These are phyloP conservation scores for Aspergillus glaucus DNA, from an alignment of 2,329 filamentous ascomycete genomes.

Conservation along the genomic window DNA sequence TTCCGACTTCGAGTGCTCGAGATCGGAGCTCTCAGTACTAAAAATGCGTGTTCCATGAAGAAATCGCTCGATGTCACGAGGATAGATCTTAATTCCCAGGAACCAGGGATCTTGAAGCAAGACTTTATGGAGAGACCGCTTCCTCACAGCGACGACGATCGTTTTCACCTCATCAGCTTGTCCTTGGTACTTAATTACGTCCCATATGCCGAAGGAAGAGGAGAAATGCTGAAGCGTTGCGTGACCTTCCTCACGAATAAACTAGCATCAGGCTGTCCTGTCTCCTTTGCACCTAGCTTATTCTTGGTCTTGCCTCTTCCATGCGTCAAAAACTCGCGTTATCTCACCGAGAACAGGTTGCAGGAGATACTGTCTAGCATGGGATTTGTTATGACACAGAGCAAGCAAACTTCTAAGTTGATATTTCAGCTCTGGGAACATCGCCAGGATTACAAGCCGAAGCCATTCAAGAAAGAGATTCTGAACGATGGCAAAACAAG, in stretches of 20 bases:
- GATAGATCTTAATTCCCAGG: slow-evolving; percentile 88
- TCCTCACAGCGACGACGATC: slow-evolving; percentile 53
- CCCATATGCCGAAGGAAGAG: slow-evolving; percentile 65
- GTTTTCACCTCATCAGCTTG: slow-evolving; percentile 84
- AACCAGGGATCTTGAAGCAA: slow-evolving; percentile 68
- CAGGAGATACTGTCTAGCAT: slow-evolving; percentile 67
- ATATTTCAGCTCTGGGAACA: slow-evolving; percentile 82
- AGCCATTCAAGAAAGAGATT: slow-evolving; percentile 63
- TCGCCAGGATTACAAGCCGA: slow-evolving; percentile 21
- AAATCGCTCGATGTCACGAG: slow-evolving; percentile 65
- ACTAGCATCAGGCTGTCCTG: slow-evolving; percentile 12
- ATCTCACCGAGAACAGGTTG: slow-evolving; percentile 67
- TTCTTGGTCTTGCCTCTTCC: slow-evolving; percentile 87
- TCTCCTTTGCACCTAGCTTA: slow-evolving; percentile 47
- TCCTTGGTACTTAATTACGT: slow-evolving; percentile 94
- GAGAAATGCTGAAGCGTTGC: slow-evolving; percentile 77
- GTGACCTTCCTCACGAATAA: slow-evolving; percentile 57
- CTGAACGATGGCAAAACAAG: slow-evolving; percentile 66
- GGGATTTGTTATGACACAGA: slow-evolving; percentile 61
- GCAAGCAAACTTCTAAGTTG: slow-evolving; percentile 74
- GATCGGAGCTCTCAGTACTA: slow-evolving; percentile 76
- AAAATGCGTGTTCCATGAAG: slow-evolving; percentile 75
- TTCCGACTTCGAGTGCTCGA: slow-evolving; percentile 65
- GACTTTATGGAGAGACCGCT: slow-evolving; percentile 89
- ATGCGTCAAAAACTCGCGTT: slow-evolving; percentile 84